Evolutionary conservation across 306 rosid species (phyloP).

Genomic region (Cucumis cinereus): DNA sequence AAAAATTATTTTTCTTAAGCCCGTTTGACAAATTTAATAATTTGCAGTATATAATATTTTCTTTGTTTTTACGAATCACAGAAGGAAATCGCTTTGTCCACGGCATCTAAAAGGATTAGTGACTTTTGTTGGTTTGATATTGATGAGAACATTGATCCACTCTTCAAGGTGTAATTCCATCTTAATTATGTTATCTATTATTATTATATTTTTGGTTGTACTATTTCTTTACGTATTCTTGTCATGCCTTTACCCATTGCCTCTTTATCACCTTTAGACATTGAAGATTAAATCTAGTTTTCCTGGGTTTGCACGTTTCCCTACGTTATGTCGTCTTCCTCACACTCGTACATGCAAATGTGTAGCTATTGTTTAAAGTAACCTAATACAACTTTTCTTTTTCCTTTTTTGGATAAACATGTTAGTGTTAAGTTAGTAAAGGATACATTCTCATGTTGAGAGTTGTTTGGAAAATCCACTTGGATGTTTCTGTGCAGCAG

Average conservation of each 20-base stretch:
- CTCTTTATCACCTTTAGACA: not conserved
- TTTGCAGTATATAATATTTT: not conserved
- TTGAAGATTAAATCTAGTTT: not conserved
- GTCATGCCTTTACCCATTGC: too few species aligned
- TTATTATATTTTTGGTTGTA: not conserved
- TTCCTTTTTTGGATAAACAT: not conserved
- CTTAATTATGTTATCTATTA: not conserved
- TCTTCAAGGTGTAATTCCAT: conserved; percentile 54
- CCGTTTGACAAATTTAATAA: too few species aligned
- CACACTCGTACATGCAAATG: not conserved
- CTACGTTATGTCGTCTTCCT: not conserved
- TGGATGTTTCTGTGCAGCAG: not conserved
- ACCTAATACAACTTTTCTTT: not conserved
- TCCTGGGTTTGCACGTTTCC: not conserved
- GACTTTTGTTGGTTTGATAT: conserved; percentile 81
- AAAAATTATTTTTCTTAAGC: too few species aligned
- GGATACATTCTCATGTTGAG: not conserved
- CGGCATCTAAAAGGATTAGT: conserved; percentile 58
- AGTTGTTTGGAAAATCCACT: not conserved
- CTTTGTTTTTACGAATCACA: conserved; percentile 27
- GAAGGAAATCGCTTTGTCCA: conserved; percentile 93
- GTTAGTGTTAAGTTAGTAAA: not conserved
- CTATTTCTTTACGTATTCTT: not conserved
- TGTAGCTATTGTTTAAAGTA: not conserved
- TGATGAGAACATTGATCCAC: conserved; percentile 81